Conservation (phyloP, 2,329 filamentous ascomycete species). For the Talaromyces sp. region DNA sequence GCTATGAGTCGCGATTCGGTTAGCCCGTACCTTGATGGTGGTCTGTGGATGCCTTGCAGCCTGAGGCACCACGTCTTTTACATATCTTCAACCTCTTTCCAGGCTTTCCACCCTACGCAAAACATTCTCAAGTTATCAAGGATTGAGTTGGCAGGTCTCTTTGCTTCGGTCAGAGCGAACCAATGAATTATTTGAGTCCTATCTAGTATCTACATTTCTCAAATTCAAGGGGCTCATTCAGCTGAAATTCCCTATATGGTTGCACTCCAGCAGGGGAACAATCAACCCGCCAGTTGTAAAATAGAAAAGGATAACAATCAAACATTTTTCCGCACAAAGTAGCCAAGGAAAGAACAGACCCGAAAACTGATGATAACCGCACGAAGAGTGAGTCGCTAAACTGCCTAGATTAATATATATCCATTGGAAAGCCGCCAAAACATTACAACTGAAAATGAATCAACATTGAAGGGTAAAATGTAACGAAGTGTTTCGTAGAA, state of each 20-base stretch:
- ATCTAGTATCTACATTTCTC: not conserved
- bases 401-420: slow-evolving; percentile 5
- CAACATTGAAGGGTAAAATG: not conserved
- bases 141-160: not conserved
- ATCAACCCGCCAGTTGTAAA: not conserved
- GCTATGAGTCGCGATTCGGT: not conserved
- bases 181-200: not conserved
- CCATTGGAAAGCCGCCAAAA: not conserved
- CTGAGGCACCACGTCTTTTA: not conserved
- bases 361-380: not conserved
- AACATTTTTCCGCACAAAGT: not conserved
- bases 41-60: not conserved
- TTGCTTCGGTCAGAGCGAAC: not conserved
- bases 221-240: not conserved
- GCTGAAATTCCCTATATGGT: not conserved
- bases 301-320: not conserved
- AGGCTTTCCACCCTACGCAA: not conserved
- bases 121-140: not conserved
- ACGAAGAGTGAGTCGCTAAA: not conserved
- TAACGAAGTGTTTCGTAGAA: not conserved
- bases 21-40: not conserved
- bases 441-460: not conserved
- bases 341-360: not conserved
- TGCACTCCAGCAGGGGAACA: not conserved
- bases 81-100: not conserved